Percentiles rank a stretch among this genome's conserved stretches.
These are phyloP conservation scores for Sporothrix phasma DNA, from an alignment of 2,329 filamentous ascomycete species.

Conservation along the genomic window DNA sequence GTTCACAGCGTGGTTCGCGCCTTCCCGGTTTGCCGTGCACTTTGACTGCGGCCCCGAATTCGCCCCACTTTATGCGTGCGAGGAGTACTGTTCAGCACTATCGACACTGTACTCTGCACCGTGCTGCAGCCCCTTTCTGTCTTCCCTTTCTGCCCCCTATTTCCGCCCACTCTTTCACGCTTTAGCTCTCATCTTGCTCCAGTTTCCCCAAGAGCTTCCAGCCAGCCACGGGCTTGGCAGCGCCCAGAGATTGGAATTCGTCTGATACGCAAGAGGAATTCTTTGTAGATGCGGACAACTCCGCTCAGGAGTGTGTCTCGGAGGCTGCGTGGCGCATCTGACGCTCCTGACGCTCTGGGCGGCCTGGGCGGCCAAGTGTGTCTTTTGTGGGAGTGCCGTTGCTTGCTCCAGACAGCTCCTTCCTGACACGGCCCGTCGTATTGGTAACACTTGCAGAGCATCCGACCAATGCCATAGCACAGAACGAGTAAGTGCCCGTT, in stretches of 20 bases:
- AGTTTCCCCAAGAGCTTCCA: background rate
- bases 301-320: too few relatives aligned
- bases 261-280: background rate
- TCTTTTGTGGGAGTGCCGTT: background rate
- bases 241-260: background rate
- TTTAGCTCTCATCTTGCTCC: background rate
- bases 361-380: too few relatives aligned
- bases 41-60: background rate
- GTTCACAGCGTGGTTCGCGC: background rate
- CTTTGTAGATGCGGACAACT: too few relatives aligned
- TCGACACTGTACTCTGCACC: background rate
- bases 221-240: conserved; percentile 4
- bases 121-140: background rate
- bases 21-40: background rate
- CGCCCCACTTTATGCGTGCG: background rate
- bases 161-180: background rate
- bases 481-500: too few relatives aligned
- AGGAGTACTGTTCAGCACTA: background rate
- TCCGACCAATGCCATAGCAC: background rate
- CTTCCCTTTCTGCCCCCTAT: too few relatives aligned
- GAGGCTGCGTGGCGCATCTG: too few relatives aligned
- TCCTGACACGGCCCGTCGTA: background rate
- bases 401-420: background rate
- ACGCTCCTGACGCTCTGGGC: background rate
- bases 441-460: too few relatives aligned